These are phyloP conservation scores for Rhamnella rubrinervis DNA, from an alignment of 331 rosid species.

Conservation along the genomic window DNA sequence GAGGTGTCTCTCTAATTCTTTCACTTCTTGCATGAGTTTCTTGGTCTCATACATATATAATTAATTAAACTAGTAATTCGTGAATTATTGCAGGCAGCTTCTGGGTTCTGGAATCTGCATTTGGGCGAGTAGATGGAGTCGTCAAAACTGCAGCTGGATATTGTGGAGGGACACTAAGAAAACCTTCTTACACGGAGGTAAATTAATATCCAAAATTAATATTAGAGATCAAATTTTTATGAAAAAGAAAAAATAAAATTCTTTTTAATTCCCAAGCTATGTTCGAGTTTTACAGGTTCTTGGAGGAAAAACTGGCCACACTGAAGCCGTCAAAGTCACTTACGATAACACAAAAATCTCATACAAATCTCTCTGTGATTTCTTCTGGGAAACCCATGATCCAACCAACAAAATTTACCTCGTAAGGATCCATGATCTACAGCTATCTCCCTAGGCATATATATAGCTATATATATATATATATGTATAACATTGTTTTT, in stretches of 20 bases:
- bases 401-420: conserved; percentile 19
- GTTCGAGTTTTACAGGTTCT: conserved; percentile 7
- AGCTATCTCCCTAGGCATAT: neutral
- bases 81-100: conserved; percentile 2
- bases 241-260: neutral
- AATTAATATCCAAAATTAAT: too few relatives aligned
- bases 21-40: neutral
- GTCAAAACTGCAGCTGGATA: conserved; percentile 14
- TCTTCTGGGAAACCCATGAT: conserved; percentile 27
- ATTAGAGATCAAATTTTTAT: neutral
- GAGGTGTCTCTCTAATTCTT: conserved; percentile 14
- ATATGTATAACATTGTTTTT: neutral
- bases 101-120: conserved; percentile 21
- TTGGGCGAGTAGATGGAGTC: conserved; percentile 27
- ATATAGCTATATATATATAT: neutral
- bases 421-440: neutral
- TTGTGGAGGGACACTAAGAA: conserved; percentile 20
- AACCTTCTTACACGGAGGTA: conserved; percentile 24
- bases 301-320: conserved; percentile 27
- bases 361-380: conserved; percentile 21
- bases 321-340: conserved; percentile 24
- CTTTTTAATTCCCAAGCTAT: neutral
- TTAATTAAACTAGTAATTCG: neutral
- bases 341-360: conserved; percentile 18
- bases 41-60: neutral